Percentiles rank a stretch among this genome's conserved stretches.
phyloP scores from a whole-genome alignment of 2,329 filamentous ascomycete species.

The Pseudopyrenochaeta lycopersici region DNA sequence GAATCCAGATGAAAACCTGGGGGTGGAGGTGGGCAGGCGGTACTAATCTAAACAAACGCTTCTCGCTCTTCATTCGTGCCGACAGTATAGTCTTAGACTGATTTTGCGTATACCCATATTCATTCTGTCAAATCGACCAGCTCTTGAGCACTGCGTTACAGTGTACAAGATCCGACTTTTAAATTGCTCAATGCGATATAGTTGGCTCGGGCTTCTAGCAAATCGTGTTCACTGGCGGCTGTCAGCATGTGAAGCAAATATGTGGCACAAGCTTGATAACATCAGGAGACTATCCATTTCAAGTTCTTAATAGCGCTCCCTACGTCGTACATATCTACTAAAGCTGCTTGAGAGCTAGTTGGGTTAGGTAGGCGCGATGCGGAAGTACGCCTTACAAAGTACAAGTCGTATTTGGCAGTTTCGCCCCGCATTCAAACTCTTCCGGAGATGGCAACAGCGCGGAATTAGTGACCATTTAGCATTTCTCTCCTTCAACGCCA shows the following conservation, averaged over 20 bases:
- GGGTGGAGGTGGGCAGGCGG: slow-evolving; percentile 46
- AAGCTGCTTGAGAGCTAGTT: too few relatives aligned
- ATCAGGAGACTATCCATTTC: too few relatives aligned
- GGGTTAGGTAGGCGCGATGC: neutral
- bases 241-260: too few relatives aligned
- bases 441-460: slow-evolving; percentile 14
- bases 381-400: neutral
- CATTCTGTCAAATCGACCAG: neutral
- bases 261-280: too few relatives aligned
- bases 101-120: slow-evolving; percentile 18
- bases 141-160: neutral
- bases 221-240: too few relatives aligned
- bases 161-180: too few relatives aligned
- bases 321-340: too few relatives aligned
- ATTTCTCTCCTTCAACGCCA: slow-evolving; percentile 1
- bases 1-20: slow-evolving; percentile 48
- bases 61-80: neutral
- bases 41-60: slow-evolving; percentile 27
- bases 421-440: neutral
- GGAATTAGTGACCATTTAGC: slow-evolving; percentile 21
- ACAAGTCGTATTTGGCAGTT: neutral
- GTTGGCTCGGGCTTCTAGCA: too few relatives aligned
- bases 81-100: slow-evolving; percentile 5
- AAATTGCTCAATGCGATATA: too few relatives aligned
- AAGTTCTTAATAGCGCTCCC: neutral